Evolutionary conservation across 2,329 filamentous ascomycete species (phyloP).

Genomic region (Trichoderma atrobrunneum): DNA sequence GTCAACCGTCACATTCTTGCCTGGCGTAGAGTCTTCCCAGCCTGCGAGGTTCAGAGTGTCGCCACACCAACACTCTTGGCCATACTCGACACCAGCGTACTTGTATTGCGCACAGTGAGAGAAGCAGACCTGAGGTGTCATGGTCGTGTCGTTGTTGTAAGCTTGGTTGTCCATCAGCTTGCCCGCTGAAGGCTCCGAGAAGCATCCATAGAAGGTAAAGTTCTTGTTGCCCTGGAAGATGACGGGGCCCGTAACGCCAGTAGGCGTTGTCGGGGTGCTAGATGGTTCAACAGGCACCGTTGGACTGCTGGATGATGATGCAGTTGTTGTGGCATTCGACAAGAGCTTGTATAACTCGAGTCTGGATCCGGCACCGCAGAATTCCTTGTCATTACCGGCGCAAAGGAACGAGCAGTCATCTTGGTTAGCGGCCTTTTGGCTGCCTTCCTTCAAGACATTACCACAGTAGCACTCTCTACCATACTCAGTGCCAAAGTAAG

Average conservation of each 20-base stretch:
- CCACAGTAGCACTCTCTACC: constrained; percentile 41
- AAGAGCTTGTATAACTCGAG: constrained; percentile 28
- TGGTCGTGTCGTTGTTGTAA: constrained; percentile 30
- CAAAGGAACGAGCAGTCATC: constrained; percentile 36
- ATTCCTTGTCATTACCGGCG: constrained; percentile 32
- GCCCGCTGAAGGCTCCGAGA: constrained; percentile 33
- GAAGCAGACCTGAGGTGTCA: constrained; percentile 36
- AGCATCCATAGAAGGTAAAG: constrained; percentile 39
- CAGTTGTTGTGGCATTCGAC: neutral
- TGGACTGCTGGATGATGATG: neutral
- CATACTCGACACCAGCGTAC: constrained; percentile 39
- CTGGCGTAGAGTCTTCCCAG: constrained; percentile 23
- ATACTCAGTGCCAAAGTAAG: constrained; percentile 37
- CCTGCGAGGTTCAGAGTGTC: constrained; percentile 32
- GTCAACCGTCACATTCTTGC: constrained; percentile 30
- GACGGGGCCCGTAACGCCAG: constrained; percentile 27
- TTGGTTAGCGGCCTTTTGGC: constrained; percentile 29
- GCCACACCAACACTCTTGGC: constrained; percentile 40
- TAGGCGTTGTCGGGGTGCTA: constrained; percentile 21
- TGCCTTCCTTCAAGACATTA: constrained; percentile 30
- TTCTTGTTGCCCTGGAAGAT: constrained; percentile 35
- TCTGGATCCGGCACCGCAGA: constrained; percentile 34
- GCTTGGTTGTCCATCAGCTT: constrained; percentile 32
- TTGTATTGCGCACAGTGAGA: constrained; percentile 34
- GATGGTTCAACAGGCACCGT: constrained; percentile 20